Evolutionary conservation across 2,329 filamentous ascomycete species (phyloP), one percentile per base, ranked within the genome.

Genomic region (Verticillium longisporum): DNA sequence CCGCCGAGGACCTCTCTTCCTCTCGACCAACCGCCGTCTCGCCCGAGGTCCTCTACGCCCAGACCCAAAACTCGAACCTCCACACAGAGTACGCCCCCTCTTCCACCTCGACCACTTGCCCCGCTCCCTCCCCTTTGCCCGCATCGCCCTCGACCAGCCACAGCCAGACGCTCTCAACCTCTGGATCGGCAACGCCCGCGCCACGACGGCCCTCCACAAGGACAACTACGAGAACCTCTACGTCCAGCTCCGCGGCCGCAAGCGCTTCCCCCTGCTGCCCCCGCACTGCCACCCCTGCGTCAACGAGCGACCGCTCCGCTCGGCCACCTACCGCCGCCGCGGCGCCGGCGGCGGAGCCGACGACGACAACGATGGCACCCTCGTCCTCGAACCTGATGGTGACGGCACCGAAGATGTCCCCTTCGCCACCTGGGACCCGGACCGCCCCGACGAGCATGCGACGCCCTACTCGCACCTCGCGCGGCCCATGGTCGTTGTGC

Each of bases 141-240:
- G 87, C 33, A 86, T 91, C 63, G 90, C 90, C 0, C 82, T 94
- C 0, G 62, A 61, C 56, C 77, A 83, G 45, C 78, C 81, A 57
- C 69, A 75, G 0, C 88, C 90, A 0, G 91, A 95, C 64, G 91
- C 91, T 14, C 83, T 92, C 63, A 95, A 95, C 70, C 80, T 95
- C 68, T 94, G 91, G 91, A 86, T 95, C 57, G 91, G 91, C 60
- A 90, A 91, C 74, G 84, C 85, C 1, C 79, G 78, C 41, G 90
- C 87, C 32, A 80, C 83, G 1, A 93, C 90, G 0, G 87, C 88
- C 0, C 73, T 93, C 60, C 91, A 95, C 75, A 90, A 89, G 68
- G 91, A 95, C 74, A 90, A 90, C 68, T 94, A 93, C 72, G 90
- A 95, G 72, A 95, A 95, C 71, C 81, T 95, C 0, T 95, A 93